Evolutionary conservation across 192 early-diverging fungal genomes (phyloP), one percentile per base, ranked within the genome.

Genomic region (Irineochytrium annulatum): DNA sequence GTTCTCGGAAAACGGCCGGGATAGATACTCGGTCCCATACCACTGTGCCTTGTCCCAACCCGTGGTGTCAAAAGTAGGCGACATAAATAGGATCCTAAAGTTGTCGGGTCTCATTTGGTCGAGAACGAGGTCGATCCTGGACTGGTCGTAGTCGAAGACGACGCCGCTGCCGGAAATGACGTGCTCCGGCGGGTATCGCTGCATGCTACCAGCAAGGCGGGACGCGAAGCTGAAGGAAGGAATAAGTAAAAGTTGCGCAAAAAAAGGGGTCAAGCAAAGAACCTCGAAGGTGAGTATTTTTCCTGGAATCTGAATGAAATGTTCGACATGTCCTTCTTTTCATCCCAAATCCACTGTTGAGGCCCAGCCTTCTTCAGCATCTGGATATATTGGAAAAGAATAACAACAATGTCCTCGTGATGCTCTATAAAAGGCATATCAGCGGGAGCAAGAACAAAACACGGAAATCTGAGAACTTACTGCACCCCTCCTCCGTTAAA

Each of bases 351-450:
- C 80, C 87, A 89, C 31, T 86, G 72, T 57, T 91, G 82, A 43
- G 90, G 72, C 27, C 87, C 89, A 43, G 66, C 68, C n/a, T 71
- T 54, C 45, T 79, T 79, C 27, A 98, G 67, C 83, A 98, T 85
- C 26, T 87, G 70, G 57, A 97, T 89, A 62, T 93, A 98, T 65
- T 91, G 85, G 71, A 97, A 98, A 17, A 97, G 63, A 19, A 85
- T 75, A 6, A 79, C 60, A 37, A 97, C 76, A 1, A 97, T 86
- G 30, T 94, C 89, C 57, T 91, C 73, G 57, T 88, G 91, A 51
- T 88, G 77, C 27, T 68, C 68, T 73, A 37, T 3, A 43, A 43
- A 59, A 52, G 66, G 26, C 13, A 43, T 61, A 39, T 59, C 28
- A 8, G 22, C 6, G 22, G 13, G 28, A 14, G 13, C 49, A 8